Evolutionary conservation across 1,284 basidiomycete species (phyloP).

Genomic region (Amylostereum areolatum): DNA sequence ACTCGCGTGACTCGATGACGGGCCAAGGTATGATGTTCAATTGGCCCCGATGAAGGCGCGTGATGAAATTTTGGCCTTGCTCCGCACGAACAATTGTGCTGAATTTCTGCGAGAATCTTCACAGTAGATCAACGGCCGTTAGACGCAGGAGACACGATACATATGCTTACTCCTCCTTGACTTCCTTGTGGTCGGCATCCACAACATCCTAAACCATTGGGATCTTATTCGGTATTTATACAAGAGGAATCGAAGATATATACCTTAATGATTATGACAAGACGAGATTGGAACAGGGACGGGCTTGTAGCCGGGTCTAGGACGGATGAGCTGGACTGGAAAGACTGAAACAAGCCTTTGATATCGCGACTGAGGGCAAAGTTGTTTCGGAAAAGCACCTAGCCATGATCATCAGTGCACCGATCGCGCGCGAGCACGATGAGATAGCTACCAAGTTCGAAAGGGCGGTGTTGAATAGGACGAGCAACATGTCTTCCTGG

Average conservation of each 20-base stretch:
- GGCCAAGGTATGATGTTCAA: constrained; percentile 61
- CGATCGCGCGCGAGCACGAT: neutral
- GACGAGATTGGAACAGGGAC: constrained; percentile 48
- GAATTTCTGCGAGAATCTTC: constrained; percentile 49
- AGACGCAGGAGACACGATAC: no score
- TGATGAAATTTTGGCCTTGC: constrained; percentile 55
- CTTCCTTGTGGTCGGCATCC: constrained; percentile 48
- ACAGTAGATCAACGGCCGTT: no score
- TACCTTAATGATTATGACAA: constrained; percentile 62
- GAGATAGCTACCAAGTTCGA: constrained; percentile 46
- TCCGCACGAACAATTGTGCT: constrained; percentile 52
- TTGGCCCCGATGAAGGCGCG: constrained; percentile 45
- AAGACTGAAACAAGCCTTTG: constrained; percentile 54
- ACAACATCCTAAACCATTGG: constrained; percentile 43
- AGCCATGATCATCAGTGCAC: neutral
- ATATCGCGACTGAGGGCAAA: constrained; percentile 57
- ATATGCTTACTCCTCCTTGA: constrained; percentile 42
- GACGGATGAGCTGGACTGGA: constrained; percentile 55
- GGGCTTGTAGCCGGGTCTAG: constrained; percentile 55
- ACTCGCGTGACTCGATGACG: constrained; percentile 52
- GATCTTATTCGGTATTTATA: no score
- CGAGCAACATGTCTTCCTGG: constrained; percentile 58
- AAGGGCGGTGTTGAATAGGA: constrained; percentile 59
- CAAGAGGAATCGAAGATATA: no score
- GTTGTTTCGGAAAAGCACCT: constrained; percentile 63